Evolutionary conservation across 257 asterid species (phyloP).

Genomic region (Nicotiana sylvestris): DNA sequence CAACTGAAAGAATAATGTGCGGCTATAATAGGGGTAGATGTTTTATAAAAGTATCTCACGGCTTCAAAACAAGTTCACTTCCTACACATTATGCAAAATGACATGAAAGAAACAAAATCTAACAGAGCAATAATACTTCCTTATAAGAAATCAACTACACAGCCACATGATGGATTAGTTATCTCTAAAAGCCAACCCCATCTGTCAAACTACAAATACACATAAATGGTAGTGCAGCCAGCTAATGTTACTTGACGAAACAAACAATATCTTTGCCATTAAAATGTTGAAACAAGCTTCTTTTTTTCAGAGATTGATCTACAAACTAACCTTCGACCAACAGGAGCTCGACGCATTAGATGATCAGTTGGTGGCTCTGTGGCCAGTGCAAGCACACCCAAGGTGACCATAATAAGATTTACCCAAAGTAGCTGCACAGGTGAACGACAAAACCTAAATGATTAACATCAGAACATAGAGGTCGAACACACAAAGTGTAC

Average conservation of each 20-base stretch:
- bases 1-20: no score
- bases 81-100: background rate
- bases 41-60: background rate
- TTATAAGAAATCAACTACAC: background rate
- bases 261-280: background rate
- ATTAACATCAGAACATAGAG: background rate
- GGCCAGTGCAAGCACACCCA: constrained; percentile 95
- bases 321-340: constrained; percentile 81
- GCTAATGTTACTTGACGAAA: background rate
- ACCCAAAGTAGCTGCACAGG: constrained; percentile 90
- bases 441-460: background rate
- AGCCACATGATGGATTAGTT: background rate
- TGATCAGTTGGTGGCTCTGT: constrained; percentile 96
- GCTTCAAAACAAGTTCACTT: background rate
- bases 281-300: background rate
- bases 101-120: background rate
- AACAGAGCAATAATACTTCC: background rate
- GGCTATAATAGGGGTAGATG: background rate
- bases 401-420: constrained; percentile 95
- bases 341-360: constrained; percentile 80
- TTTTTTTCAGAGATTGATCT: background rate
- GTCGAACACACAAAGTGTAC: background rate
- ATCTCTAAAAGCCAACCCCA: background rate
- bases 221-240: background rate
- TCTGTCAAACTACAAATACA: background rate